Evolutionary conservation across 257 asterid species (phyloP).

Genomic region (Salvia splendens): DNA sequence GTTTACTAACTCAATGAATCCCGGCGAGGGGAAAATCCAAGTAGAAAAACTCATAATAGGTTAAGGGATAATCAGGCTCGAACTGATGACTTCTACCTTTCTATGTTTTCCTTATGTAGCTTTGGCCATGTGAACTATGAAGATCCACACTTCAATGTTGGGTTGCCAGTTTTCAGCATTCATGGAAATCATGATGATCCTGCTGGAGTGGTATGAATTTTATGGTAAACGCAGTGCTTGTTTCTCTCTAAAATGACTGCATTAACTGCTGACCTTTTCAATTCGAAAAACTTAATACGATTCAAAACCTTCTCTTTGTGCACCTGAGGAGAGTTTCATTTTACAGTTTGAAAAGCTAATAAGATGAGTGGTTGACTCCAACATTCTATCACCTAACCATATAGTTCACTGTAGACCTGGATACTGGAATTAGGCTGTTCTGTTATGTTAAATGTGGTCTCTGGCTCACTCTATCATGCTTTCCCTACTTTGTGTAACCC

Average conservation of each 20-base stretch:
- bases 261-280: slow-evolving; percentile 17
- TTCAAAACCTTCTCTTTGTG: slow-evolving; percentile 19
- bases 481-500: not conserved
- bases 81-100: not conserved
- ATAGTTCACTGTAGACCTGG: slow-evolving; percentile 19
- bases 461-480: not conserved
- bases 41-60: too few species aligned
- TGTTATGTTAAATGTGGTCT: slow-evolving; percentile 15
- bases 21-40: too few species aligned
- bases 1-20: not conserved
- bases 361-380: slow-evolving; percentile 22
- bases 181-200: slow-evolving; percentile 99
- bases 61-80: too few species aligned
- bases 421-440: slow-evolving; percentile 1
- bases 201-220: slow-evolving; percentile 97
- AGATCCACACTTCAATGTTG: slow-evolving; percentile 99
- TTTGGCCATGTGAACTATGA: slow-evolving; percentile 98
- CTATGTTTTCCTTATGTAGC: slow-evolving; percentile 45
- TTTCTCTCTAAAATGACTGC: slow-evolving; percentile 28
- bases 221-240: slow-evolving; percentile 47
- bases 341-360: slow-evolving; percentile 10
- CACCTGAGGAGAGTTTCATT: slow-evolving; percentile 16
- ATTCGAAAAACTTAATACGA: not conserved
- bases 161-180: slow-evolving; percentile 97
- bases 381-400: slow-evolving; percentile 23